These are phyloP conservation scores for Hortiboletus flavorubellus DNA, from an alignment of 768 basidiomycete genomes.

Conservation along the genomic window DNA sequence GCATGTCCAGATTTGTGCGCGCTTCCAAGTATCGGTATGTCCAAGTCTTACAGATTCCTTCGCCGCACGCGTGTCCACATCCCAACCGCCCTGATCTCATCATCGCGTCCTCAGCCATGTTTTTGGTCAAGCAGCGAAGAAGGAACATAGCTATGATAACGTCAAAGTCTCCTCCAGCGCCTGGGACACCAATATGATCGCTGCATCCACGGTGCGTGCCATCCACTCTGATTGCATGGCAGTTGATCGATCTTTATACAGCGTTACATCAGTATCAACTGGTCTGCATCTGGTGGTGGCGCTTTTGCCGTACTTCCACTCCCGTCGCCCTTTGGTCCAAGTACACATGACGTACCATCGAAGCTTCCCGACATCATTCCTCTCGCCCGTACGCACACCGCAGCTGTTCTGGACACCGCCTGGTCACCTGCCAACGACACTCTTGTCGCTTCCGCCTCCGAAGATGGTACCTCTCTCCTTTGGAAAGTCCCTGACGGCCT, in stretches of 20 bases:
- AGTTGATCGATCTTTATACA: constrained; percentile 26
- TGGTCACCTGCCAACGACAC: constrained; percentile 95
- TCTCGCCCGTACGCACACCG: constrained; percentile 82
- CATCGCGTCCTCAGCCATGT: constrained; percentile 63
- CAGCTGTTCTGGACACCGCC: constrained; percentile 88
- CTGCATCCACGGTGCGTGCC: constrained; percentile 66
- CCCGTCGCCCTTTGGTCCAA: constrained; percentile 62
- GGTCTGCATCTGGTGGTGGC: constrained; percentile 89
- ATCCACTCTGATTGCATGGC: background rate
- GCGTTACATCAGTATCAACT: constrained; percentile 91
- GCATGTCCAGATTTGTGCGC: constrained; percentile 84
- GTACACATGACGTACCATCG: constrained; percentile 52
- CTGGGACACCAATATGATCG: constrained; percentile 93
- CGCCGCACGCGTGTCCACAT: background rate
- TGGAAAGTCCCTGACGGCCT: constrained; percentile 71
- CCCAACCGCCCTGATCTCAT: background rate
- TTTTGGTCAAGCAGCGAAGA: constrained; percentile 85
- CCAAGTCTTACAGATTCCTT: constrained; percentile 7
- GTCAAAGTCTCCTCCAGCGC: constrained; percentile 85
- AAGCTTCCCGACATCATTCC: constrained; percentile 93
- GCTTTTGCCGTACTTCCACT: constrained; percentile 94
- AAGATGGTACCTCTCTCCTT: constrained; percentile 91
- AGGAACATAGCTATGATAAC: constrained; percentile 77
- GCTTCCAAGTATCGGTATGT: constrained; percentile 82
- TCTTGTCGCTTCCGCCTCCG: constrained; percentile 86